phyloP scores from a whole-genome alignment of 192 early-diverging fungal genomes.

The Coemansia sp. region DNA sequence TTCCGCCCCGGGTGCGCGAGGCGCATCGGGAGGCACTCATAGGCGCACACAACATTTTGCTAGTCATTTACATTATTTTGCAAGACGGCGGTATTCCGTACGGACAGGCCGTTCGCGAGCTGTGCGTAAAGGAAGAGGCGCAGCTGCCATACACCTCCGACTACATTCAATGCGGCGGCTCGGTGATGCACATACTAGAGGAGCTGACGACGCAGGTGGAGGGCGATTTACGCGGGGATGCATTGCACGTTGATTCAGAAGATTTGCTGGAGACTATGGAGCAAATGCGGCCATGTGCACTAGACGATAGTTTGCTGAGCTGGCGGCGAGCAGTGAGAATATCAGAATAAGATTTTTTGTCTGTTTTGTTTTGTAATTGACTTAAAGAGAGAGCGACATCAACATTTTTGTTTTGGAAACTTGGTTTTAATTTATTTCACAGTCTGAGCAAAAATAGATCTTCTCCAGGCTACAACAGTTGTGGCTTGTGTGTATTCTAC shows the following conservation, averaged over 20 bases:
- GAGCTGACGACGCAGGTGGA: constrained; percentile 49
- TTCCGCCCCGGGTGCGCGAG: constrained; percentile 24
- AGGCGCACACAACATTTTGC: constrained; percentile 41
- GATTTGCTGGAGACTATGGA: constrained; percentile 33
- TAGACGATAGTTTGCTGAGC: constrained; percentile 25
- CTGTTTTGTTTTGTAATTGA: constrained; percentile 1
- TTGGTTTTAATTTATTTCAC: not conserved
- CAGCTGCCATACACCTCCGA: constrained; percentile 18
- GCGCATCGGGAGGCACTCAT: constrained; percentile 31
- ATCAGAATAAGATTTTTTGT: constrained; percentile 5
- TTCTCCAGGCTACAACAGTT: not conserved
- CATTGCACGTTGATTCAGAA: constrained; percentile 30
- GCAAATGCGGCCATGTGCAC: constrained; percentile 31
- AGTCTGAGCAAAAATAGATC: not conserved
- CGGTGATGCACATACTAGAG: constrained; percentile 29
- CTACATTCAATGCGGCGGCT: constrained; percentile 38
- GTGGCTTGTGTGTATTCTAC: constrained; percentile 9
- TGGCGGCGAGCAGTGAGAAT: constrained; percentile 29
- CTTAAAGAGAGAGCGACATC: constrained; percentile 1
- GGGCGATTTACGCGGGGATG: constrained; percentile 35
- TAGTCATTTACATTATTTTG: constrained; percentile 40
- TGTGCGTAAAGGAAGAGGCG: constrained; percentile 25
- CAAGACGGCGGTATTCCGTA: constrained; percentile 35
- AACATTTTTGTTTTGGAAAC: not conserved
- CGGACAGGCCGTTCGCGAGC: constrained; percentile 15